These are phyloP conservation scores for Ampelocalamus luodianensis DNA, from an alignment of 176 grass and related monocot genomes.

Conservation along the genomic window DNA sequence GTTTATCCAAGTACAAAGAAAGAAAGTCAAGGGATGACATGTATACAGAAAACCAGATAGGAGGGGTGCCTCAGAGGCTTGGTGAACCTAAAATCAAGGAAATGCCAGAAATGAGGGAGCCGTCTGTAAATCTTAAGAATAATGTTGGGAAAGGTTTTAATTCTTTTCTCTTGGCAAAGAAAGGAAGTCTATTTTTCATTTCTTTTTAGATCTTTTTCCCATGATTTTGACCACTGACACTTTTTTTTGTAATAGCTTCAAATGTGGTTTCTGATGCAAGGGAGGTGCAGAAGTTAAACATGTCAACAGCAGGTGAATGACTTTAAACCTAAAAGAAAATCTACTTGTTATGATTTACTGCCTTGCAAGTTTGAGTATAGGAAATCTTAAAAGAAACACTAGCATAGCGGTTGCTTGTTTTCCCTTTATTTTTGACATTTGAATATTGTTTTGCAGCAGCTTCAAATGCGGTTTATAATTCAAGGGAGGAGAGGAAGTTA, in stretches of 20 bases:
- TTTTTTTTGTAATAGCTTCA: slow-evolving; percentile 34
- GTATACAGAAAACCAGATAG: slow-evolving; percentile 53
- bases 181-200: slow-evolving; percentile 1
- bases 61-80: slow-evolving; percentile 54
- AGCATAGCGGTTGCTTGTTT: slow-evolving; percentile 29
- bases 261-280: slow-evolving; percentile 48
- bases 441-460: slow-evolving; percentile 43
- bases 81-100: slow-evolving; percentile 67
- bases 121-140: slow-evolving; percentile 54
- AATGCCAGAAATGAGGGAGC: slow-evolving; percentile 54
- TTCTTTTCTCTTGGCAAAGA: slow-evolving; percentile 30
- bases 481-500: slow-evolving; percentile 40
- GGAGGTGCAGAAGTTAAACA: slow-evolving; percentile 49
- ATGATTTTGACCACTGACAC: not conserved
- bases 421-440: slow-evolving; percentile 18
- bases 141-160: slow-evolving; percentile 65
- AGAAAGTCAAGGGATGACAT: slow-evolving; percentile 51
- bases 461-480: slow-evolving; percentile 40
- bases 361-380: slow-evolving; percentile 26
- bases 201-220: not conserved
- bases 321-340: slow-evolving; percentile 20
- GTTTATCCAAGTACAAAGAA: slow-evolving; percentile 83
- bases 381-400: slow-evolving; percentile 20
- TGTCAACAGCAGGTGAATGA: slow-evolving; percentile 53
- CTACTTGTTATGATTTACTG: slow-evolving; percentile 9